Conservation (phyloP, 306 rosid species). For the Quercus suber region DNA sequence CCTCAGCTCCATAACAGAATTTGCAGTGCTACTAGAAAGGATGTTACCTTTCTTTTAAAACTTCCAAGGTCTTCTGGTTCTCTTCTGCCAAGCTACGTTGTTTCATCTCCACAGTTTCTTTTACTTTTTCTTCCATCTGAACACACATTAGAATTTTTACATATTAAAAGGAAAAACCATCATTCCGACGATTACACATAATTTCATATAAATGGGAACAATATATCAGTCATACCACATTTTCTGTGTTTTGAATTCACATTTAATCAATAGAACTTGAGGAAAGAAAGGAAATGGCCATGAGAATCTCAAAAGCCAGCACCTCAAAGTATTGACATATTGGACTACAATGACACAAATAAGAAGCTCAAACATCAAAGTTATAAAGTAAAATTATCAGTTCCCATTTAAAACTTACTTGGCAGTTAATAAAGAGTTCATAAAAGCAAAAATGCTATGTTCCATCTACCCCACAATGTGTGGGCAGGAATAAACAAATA, state of each 20-base stretch:
- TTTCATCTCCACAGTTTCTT: constrained; percentile 95
- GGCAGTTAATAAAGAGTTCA: background rate
- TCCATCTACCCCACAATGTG: background rate
- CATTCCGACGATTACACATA: background rate
- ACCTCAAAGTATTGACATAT: background rate
- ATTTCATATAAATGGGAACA: background rate
- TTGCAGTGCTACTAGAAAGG: constrained; percentile 17
- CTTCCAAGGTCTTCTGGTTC: constrained; percentile 90
- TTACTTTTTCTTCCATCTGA: constrained; percentile 96
- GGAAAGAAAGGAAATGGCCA: background rate
- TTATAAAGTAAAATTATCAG: background rate
- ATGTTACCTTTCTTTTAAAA: constrained; percentile 76
- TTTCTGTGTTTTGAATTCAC: background rate
- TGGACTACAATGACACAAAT: background rate
- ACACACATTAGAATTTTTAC: constrained; percentile 20
- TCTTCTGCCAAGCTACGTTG: constrained; percentile 97
- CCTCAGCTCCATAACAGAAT: background rate
- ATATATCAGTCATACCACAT: background rate
- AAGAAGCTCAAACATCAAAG: background rate
- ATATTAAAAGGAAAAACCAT: constrained; percentile 21
- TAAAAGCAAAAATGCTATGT: background rate
- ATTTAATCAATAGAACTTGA: background rate
- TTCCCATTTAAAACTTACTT: background rate
- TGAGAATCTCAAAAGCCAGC: background rate
- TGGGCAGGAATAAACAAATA: background rate